Evolutionary conservation across 768 basidiomycete species (phyloP).

Genomic region (Panaeolus cyanescens): DNA sequence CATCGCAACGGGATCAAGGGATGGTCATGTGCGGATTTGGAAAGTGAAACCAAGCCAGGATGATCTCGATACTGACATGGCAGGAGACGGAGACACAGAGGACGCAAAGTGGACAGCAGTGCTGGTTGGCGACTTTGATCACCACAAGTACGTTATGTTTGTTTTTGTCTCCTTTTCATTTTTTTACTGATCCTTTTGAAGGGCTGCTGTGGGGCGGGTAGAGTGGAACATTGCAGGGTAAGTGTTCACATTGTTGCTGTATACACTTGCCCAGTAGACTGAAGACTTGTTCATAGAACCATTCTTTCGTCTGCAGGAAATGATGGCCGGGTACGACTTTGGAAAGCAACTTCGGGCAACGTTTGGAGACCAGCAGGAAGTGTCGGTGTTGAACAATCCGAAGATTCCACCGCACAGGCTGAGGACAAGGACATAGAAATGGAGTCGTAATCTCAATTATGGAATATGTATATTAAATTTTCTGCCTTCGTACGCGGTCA

Average conservation of each 20-base stretch:
- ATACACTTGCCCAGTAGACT: background rate
- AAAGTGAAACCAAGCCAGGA: slow-evolving; percentile 66
- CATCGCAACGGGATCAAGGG: slow-evolving; percentile 86
- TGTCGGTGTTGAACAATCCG: slow-evolving; percentile 77
- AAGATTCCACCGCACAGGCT: slow-evolving; percentile 30
- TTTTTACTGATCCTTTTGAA: slow-evolving; percentile 23
- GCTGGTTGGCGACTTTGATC: slow-evolving; percentile 84
- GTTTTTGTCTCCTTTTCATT: background rate
- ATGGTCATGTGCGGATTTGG: slow-evolving; percentile 92
- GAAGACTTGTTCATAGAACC: slow-evolving; percentile 50
- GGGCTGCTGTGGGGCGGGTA: slow-evolving; percentile 78
- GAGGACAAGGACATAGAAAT: slow-evolving; percentile 44
- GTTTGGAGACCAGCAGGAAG: slow-evolving; percentile 86
- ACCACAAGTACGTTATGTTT: slow-evolving; percentile 61
- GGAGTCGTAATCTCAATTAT: slow-evolving; percentile 29
- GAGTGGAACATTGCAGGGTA: slow-evolving; percentile 95
- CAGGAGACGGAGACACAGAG: slow-evolving; percentile 40
- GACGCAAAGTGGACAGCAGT: slow-evolving; percentile 70
- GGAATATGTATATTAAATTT: no score
- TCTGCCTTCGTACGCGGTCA: no score
- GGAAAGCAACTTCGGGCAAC: slow-evolving; percentile 83
- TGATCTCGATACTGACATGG: slow-evolving; percentile 34
- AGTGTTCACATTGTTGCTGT: slow-evolving; percentile 13
- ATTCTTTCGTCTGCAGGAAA: slow-evolving; percentile 84
- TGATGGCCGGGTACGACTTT: slow-evolving; percentile 78